These are phyloP conservation scores for Bauhinia variegata DNA, from an alignment of 306 rosid genomes.

Conservation along the genomic window DNA sequence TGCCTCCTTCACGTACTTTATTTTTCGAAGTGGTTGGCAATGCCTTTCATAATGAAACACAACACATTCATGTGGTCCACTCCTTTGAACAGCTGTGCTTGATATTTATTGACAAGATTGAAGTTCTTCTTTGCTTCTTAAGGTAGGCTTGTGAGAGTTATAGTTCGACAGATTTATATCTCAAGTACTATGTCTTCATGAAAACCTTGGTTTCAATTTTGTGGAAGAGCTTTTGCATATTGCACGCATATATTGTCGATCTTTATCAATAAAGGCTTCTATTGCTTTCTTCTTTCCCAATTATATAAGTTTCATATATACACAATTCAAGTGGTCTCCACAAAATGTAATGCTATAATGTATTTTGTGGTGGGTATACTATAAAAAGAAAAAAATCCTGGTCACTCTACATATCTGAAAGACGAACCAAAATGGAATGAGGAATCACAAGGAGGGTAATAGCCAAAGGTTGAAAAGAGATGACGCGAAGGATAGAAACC, in stretches of 20 bases:
- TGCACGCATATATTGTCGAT: background rate
- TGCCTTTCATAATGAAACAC: no score
- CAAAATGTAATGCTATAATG: constrained; percentile 13
- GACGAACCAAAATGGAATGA: background rate
- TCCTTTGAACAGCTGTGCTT: no score
- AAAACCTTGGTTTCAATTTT: background rate
- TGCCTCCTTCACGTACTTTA: background rate
- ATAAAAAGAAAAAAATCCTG: no score
- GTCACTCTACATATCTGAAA: background rate
- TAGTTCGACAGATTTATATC: no score
- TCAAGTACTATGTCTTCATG: background rate
- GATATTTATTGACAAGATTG: no score
- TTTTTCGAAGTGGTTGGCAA: no score
- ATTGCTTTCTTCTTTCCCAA: constrained; percentile 23
- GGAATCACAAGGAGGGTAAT: constrained; percentile 67
- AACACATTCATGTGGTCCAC: no score
- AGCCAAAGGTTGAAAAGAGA: constrained; percentile 77
- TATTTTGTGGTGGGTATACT: no score
- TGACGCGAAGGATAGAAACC: constrained; percentile 68
- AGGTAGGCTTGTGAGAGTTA: no score
- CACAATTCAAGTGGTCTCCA: background rate
- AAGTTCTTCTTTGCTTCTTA: no score
- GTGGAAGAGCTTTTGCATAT: background rate
- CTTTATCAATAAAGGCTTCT: background rate
- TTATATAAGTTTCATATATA: constrained; percentile 13